Conservation (phyloP, 2,329 filamentous ascomycete species). For the Alternaria ethzedia region DNA sequence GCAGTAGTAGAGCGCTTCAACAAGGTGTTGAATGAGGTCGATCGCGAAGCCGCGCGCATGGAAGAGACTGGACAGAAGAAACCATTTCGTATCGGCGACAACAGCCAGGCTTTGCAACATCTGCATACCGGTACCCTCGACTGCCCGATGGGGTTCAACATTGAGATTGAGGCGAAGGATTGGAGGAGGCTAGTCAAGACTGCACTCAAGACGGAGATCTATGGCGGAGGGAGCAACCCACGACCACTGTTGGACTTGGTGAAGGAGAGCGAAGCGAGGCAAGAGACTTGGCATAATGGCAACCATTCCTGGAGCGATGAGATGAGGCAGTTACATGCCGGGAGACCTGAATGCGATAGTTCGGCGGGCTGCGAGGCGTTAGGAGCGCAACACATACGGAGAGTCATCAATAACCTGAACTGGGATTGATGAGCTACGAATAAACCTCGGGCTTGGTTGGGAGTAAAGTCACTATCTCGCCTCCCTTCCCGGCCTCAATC, state of each 20-base stretch:
- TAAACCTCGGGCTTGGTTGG: not conserved
- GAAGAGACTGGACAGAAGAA: constrained; percentile 45
- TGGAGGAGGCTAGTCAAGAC: constrained; percentile 54
- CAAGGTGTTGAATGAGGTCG: constrained; percentile 50
- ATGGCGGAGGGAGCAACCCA: constrained; percentile 44
- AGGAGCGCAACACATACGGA: constrained; percentile 19
- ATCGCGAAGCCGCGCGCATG: constrained; percentile 47
- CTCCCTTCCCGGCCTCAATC: not conserved
- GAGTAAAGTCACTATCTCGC: not conserved
- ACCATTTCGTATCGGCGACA: constrained; percentile 53
- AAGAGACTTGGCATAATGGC: constrained; percentile 50
- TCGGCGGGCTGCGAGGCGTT: constrained; percentile 21
- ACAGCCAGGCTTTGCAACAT: constrained; percentile 46
- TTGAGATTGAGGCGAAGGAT: constrained; percentile 53
- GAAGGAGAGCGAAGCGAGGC: constrained; percentile 50
- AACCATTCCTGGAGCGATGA: constrained; percentile 20
- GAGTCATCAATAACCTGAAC: constrained; percentile 16
- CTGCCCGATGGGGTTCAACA: constrained; percentile 53
- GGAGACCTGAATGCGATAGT: constrained; percentile 6
- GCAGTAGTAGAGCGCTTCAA: constrained; percentile 52
- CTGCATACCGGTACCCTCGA: constrained; percentile 52
- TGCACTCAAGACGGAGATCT: constrained; percentile 53
- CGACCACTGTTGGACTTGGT: constrained; percentile 45
- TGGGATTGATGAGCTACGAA: constrained; percentile 17
- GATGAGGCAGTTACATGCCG: constrained; percentile 26